Evolutionary conservation across 441 rosid species (phyloP).

Genomic region (Theobroma grandiflorum): DNA sequence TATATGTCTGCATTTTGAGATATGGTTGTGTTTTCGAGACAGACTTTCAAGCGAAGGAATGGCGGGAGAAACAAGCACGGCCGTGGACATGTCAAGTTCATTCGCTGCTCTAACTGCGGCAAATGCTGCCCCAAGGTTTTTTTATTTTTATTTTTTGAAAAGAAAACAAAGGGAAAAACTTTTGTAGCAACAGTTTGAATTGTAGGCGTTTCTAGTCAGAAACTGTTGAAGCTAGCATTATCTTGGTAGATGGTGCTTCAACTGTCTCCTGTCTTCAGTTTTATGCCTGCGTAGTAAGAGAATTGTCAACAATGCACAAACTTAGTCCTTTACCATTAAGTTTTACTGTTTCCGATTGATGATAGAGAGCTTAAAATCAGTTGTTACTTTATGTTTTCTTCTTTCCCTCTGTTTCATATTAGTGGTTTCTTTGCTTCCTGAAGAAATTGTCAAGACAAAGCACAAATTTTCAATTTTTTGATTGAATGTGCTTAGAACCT

Average conservation of each 20-base stretch:
- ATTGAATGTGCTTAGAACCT: not conserved
- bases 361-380: not conserved
- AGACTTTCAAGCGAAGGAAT: constrained; percentile 91
- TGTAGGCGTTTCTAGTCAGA: not conserved
- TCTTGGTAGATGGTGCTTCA: not conserved
- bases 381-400: too few species aligned
- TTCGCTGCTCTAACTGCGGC: constrained; percentile 96
- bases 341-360: not conserved
- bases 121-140: constrained; percentile 90
- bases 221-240: too few species aligned
- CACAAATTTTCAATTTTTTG: too few species aligned
- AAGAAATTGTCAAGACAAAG: not conserved
- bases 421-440: not conserved
- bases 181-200: not conserved
- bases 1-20: not conserved
- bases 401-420: too few species aligned
- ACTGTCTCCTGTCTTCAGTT: not conserved
- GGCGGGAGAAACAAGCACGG: constrained; percentile 97
- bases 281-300: not conserved
- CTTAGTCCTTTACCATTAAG: not conserved
- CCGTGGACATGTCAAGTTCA: constrained; percentile 87
- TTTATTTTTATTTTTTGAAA: too few species aligned
- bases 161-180: not conserved
- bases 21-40: constrained; percentile 15
- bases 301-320: too few species aligned